Evolutionary conservation across 768 basidiomycete species (phyloP).

Genomic region (Boletus sp.): DNA sequence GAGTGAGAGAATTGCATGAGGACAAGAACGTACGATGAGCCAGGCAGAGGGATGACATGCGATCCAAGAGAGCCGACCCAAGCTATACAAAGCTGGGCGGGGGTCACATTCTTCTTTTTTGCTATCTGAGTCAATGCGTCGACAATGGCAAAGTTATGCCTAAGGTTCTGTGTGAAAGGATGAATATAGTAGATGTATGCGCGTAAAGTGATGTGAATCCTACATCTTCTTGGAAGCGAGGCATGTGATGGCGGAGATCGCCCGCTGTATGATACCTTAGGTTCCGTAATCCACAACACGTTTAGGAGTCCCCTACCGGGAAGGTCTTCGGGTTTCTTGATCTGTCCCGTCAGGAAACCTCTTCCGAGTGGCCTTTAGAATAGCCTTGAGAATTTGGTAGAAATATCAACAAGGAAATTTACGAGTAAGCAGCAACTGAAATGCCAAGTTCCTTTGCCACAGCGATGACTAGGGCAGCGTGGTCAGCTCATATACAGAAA

Average conservation of each 20-base stretch:
- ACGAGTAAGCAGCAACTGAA: constrained; percentile 62
- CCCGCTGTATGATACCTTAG: constrained; percentile 30
- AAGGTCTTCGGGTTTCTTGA: constrained; percentile 40
- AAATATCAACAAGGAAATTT: constrained; percentile 2
- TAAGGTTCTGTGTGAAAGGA: constrained; percentile 32
- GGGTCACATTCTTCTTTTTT: constrained; percentile 40
- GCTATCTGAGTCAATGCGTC: constrained; percentile 42
- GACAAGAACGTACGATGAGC: constrained; percentile 36
- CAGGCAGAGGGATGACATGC: constrained; percentile 51
- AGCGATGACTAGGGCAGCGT: constrained; percentile 39
- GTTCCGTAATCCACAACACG: not conserved
- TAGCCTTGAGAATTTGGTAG: not conserved
- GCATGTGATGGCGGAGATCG: constrained; percentile 38
- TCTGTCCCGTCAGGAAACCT: constrained; percentile 51
- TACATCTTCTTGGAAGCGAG: constrained; percentile 47
- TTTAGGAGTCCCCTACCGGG: constrained; percentile 16
- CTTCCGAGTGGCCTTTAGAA: constrained; percentile 48
- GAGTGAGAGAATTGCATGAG: not conserved
- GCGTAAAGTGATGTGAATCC: not conserved
- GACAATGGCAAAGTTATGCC: constrained; percentile 45
- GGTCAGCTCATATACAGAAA: not conserved
- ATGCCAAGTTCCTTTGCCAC: constrained; percentile 56
- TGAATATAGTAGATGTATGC: not conserved
- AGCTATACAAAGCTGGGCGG: constrained; percentile 43
- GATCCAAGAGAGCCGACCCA: constrained; percentile 42